These are phyloP conservation scores for Senna tora DNA, from an alignment of 306 rosid genomes.

Conservation along the genomic window DNA sequence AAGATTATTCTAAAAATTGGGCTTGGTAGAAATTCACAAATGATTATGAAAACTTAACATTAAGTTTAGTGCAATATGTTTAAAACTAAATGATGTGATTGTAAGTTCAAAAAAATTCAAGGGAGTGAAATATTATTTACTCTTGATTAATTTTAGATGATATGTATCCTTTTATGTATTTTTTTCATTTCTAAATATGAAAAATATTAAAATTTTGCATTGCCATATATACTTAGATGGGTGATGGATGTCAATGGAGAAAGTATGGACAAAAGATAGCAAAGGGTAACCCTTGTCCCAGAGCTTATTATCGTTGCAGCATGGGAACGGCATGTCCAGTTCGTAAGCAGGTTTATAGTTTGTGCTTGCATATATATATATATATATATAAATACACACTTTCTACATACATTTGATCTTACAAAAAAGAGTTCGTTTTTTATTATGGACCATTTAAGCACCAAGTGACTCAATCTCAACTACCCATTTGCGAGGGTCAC, in stretches of 20 bases:
- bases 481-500: not conserved
- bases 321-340: slow-evolving; percentile 55
- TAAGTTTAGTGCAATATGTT: no score
- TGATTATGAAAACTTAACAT: no score
- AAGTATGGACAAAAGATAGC: slow-evolving; percentile 56
- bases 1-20: no score
- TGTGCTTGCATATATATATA: no score
- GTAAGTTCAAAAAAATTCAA: no score
- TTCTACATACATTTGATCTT: not conserved
- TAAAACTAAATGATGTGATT: no score
- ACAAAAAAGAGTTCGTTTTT: not conserved
- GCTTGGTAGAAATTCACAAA: no score
- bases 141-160: not conserved
- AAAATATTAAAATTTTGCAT: not conserved
- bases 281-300: slow-evolving; percentile 52
- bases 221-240: slow-evolving; percentile 35
- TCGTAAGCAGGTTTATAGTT: slow-evolving; percentile 49
- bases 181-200: not conserved
- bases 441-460: no score
- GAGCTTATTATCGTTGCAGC: slow-evolving; percentile 57
- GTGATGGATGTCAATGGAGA: slow-evolving; percentile 61
- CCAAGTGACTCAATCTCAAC: not conserved
- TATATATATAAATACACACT: no score
- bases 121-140: not conserved
- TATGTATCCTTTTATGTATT: slow-evolving; percentile 16